Conservation (phyloP, 805 yeast genomes). For the Starmerella stigmatis region DNA sequence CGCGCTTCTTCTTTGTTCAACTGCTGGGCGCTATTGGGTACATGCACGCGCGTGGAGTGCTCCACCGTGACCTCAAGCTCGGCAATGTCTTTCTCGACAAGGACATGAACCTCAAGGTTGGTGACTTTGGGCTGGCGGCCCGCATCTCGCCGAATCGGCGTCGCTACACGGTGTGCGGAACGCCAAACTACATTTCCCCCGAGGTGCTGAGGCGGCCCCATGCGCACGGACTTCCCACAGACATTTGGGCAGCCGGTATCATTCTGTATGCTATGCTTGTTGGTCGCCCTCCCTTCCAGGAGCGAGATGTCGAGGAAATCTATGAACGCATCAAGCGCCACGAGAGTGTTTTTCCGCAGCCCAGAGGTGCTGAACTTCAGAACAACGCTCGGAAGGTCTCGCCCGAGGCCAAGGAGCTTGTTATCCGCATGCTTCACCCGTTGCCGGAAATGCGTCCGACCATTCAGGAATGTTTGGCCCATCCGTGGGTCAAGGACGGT, state of each 20-base stretch:
- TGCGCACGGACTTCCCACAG: conserved; percentile 93
- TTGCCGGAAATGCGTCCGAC: conserved; percentile 77
- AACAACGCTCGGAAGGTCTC: conserved; percentile 14
- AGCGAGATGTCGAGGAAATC: conserved; percentile 83
- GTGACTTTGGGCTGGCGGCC: conserved; percentile 98
- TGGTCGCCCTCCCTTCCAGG: conserved; percentile 97
- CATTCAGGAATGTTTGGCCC: conserved; percentile 63
- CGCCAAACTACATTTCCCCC: conserved; percentile 98
- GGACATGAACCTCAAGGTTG: conserved; percentile 86
- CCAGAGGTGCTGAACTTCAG: conserved; percentile 37
- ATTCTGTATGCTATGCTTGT: conserved; percentile 86
- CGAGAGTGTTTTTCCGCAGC: conserved; percentile 70
- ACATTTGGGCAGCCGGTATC: conserved; percentile 95
- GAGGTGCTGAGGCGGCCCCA: conserved; percentile 61
- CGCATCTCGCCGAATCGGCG: conserved; percentile 67
- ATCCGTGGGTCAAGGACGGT: conserved; percentile 73
- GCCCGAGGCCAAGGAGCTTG: conserved; percentile 57
- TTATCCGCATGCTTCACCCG: conserved; percentile 54
- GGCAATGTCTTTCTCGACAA: conserved; percentile 94
- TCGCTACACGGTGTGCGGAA: conserved; percentile 92
- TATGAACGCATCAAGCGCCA: conserved; percentile 82
- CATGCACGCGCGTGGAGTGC: conserved; percentile 82
- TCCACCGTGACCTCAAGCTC: conserved; percentile 90
- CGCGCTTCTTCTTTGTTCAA: conserved; percentile 79
- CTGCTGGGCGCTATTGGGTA: conserved; percentile 88